Evolutionary conservation across 164 flowering plant genomes (phyloP), one percentile per base, ranked within the genome.

Genomic region (Paratinospora sagittata): DNA sequence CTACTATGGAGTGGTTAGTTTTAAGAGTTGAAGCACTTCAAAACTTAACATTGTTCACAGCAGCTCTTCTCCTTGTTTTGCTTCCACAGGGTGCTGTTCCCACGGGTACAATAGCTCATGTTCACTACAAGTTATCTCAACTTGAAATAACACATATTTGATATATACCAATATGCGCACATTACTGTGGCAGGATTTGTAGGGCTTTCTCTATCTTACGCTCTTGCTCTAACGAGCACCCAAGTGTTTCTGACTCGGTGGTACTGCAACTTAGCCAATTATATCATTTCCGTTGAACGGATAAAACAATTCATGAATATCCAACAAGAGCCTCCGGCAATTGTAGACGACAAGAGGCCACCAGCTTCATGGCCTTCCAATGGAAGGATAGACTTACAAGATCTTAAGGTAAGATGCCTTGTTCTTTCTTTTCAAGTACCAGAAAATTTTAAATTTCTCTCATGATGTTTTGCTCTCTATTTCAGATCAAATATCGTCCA

Each of bases 161-260:
- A 30, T 1, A 30, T 30, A 4, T 39, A 9, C 23, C 33, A 43
- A 47, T 5, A 27, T 8, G 12, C 10, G 3, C 34, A 4, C 34
- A 30, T 26, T 49, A 14, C 8, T 68, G 3, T 61, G 72, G 68
- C 88, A 93, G 98, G 91, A 33, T 82, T 93, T 45, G 89, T 88
- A n/a, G 98, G 97, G 47, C 88, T 93, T 3, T 90, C 94, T 39
- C 92, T 91, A 70, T 90, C 97, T 6, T 93, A 90, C 78, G 97
- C 96, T 10, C 75, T 93, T 19, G 47, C 88, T 30, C 70, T 93
- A 43, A 85, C 90, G 1, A 43, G 75, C 0, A 73, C 89, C 3
- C 96, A 88, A 69, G 83, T 88, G 58, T 88, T 90, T 72, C 2
- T 84, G 71, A 81, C 84, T 36, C 70, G 88, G 66, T 91, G 90